phyloP scores from a whole-genome alignment of 2,329 filamentous ascomycete genomes.

The Westerdykella sp. region DNA sequence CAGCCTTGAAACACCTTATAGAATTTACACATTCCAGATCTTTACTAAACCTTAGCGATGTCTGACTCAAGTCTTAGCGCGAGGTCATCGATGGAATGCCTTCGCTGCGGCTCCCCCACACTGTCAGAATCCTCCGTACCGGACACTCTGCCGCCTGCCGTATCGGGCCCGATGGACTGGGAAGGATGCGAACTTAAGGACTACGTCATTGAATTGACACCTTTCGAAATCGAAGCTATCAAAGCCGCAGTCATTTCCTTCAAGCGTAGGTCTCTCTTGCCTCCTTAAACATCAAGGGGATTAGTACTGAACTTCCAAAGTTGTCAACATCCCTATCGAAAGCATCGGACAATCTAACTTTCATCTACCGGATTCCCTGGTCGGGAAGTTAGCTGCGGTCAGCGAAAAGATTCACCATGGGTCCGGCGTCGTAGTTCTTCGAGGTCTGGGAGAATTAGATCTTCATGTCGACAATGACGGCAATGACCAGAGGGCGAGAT shows the following conservation, averaged over 20 bases:
- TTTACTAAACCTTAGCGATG: too few relatives aligned
- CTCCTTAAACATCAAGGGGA: not conserved
- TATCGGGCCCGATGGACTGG: conserved; percentile 33
- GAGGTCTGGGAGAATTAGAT: conserved; percentile 15
- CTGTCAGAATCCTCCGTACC: conserved; percentile 20
- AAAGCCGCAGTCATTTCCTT: conserved; percentile 30
- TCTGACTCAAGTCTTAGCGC: too few relatives aligned
- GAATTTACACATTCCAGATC: too few relatives aligned
- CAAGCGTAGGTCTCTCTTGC: conserved; percentile 17
- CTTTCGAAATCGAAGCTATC: conserved; percentile 23
- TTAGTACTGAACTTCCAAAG: not conserved
- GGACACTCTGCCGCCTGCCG: conserved; percentile 24
- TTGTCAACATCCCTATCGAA: conserved; percentile 1
- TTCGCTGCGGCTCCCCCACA: conserved; percentile 17
- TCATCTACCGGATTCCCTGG: conserved; percentile 17
- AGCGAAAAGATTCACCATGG: conserved; percentile 29
- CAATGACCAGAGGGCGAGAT: conserved; percentile 15
- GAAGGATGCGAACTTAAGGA: conserved; percentile 19
- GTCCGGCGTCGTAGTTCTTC: conserved; percentile 24
- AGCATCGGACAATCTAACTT: conserved; percentile 22
- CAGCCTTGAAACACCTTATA: too few relatives aligned
- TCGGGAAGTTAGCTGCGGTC: conserved; percentile 18
- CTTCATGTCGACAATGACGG: too few relatives aligned
- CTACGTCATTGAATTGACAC: conserved; percentile 24
- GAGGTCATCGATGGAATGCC: conserved; percentile 15